Evolutionary conservation across 805 yeast species (phyloP).

Genomic region (Lipomyces sp.): DNA sequence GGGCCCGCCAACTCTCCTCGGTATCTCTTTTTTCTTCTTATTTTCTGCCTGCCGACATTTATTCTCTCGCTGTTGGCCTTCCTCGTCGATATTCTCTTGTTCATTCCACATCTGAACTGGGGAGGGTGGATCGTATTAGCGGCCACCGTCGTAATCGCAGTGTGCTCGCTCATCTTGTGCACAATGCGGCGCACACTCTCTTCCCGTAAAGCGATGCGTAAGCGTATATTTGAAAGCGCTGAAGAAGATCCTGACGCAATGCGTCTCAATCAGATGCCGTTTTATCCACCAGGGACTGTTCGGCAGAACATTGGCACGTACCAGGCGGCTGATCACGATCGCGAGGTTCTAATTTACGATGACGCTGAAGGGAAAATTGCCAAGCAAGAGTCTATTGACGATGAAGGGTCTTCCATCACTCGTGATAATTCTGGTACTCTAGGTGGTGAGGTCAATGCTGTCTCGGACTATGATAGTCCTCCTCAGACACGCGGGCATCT

Average conservation of each 20-base stretch:
- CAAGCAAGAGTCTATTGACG: constrained; percentile 8
- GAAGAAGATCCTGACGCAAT: constrained; percentile 17
- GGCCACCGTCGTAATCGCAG: constrained; percentile 67
- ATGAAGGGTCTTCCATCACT: constrained; percentile 1
- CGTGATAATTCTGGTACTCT: constrained; percentile 10
- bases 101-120: constrained; percentile 75
- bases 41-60: constrained; percentile 71
- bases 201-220: constrained; percentile 41
- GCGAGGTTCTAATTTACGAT: constrained; percentile 30
- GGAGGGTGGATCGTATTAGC: constrained; percentile 83
- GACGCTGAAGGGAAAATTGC: constrained; percentile 22
- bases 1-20: constrained; percentile 48
- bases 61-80: constrained; percentile 73
- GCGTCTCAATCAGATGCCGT: constrained; percentile 31
- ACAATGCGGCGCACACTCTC: constrained; percentile 70
- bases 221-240: constrained; percentile 32
- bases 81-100: constrained; percentile 78
- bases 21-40: constrained; percentile 57
- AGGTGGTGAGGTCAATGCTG: constrained; percentile 13
- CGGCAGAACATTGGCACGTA: not conserved
- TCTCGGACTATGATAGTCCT: constrained; percentile 18
- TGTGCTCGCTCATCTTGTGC: constrained; percentile 69
- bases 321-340: constrained; percentile 14
- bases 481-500: not conserved
- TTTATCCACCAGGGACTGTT: constrained; percentile 23